Evolutionary conservation across 2,329 filamentous ascomycete species (phyloP).

Genomic region (Fusarium coffeatum): DNA sequence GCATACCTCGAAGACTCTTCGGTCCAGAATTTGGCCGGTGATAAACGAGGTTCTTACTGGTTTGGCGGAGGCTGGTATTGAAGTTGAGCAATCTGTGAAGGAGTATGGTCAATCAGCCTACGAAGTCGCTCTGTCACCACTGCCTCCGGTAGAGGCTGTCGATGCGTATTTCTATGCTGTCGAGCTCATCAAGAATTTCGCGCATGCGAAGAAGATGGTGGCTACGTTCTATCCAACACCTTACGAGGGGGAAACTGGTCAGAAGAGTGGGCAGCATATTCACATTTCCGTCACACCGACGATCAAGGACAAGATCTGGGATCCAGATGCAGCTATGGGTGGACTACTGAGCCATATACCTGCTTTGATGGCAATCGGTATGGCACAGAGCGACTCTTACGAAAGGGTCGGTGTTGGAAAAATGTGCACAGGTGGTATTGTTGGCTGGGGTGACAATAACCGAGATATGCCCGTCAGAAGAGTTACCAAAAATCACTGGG

Average conservation of each 20-base stretch:
- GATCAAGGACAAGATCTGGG: neutral
- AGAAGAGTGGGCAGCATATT: constrained; percentile 16
- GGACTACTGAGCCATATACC: constrained; percentile 11
- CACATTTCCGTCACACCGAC: neutral
- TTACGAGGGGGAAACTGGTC: neutral
- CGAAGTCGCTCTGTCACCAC: constrained; percentile 5
- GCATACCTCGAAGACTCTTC: neutral
- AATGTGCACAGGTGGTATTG: constrained; percentile 5
- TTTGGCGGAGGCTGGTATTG: neutral
- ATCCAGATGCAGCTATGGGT: neutral
- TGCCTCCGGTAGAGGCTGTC: constrained; percentile 3
- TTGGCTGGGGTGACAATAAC: constrained; percentile 17
- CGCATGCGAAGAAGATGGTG: neutral
- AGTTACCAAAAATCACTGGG: constrained; percentile 13
- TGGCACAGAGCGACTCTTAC: constrained; percentile 14
- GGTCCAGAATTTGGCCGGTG: neutral
- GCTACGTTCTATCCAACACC: constrained; percentile 20
- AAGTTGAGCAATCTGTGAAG: constrained; percentile 9
- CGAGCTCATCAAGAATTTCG: neutral
- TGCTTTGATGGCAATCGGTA: neutral
- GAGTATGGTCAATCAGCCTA: constrained; percentile 12
- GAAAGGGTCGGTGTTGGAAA: neutral
- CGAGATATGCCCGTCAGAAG: constrained; percentile 16
- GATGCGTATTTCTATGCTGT: constrained; percentile 4
- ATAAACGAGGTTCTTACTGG: neutral